These are phyloP conservation scores for Corynespora cassiicola DNA, from an alignment of 2,329 filamentous ascomycete species.

Conservation along the genomic window DNA sequence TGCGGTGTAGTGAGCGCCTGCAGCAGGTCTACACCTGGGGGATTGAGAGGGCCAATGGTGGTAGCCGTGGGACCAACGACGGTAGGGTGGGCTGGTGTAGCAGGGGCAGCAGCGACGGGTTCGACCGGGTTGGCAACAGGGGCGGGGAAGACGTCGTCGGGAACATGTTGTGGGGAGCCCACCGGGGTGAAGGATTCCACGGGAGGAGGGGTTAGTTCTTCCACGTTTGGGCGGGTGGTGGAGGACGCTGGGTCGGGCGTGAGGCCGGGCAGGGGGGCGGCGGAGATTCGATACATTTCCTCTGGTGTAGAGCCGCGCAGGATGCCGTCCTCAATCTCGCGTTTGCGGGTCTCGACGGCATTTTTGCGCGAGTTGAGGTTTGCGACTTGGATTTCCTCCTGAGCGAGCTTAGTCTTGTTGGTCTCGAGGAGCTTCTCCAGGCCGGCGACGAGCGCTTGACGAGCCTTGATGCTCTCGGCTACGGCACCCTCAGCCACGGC, in stretches of 20 bases:
- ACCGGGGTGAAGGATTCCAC: conserved; percentile 63
- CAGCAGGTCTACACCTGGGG: conserved; percentile 35
- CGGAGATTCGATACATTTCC: conserved; percentile 56
- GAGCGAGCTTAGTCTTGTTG: conserved; percentile 72
- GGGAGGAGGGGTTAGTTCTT: conserved; percentile 83
- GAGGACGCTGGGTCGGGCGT: conserved; percentile 13
- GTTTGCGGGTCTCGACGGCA: conserved; percentile 81
- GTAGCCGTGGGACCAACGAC: conserved; percentile 30
- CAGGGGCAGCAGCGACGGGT: conserved; percentile 29
- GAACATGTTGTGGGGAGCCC: conserved; percentile 50
- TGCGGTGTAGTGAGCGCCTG: conserved; percentile 39
- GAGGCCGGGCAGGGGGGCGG: conserved; percentile 36
- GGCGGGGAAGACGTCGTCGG: conserved; percentile 36
- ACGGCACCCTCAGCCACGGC: conserved; percentile 89
- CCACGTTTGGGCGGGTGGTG: conserved; percentile 79
- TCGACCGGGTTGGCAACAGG: conserved; percentile 32
- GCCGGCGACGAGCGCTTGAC: conserved; percentile 76
- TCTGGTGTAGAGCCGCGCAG: conserved; percentile 79
- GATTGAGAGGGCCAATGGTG: conserved; percentile 23
- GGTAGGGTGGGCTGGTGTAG: conserved; percentile 23
- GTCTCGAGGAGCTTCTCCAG: conserved; percentile 82
- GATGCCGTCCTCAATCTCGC: conserved; percentile 88
- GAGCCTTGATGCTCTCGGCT: conserved; percentile 85
- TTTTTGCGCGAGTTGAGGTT: conserved; percentile 71
- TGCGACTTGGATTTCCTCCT: conserved; percentile 71